Conservation (phyloP, 202 grass and related monocot species). For the Schoenoplectus triqueter region DNA sequence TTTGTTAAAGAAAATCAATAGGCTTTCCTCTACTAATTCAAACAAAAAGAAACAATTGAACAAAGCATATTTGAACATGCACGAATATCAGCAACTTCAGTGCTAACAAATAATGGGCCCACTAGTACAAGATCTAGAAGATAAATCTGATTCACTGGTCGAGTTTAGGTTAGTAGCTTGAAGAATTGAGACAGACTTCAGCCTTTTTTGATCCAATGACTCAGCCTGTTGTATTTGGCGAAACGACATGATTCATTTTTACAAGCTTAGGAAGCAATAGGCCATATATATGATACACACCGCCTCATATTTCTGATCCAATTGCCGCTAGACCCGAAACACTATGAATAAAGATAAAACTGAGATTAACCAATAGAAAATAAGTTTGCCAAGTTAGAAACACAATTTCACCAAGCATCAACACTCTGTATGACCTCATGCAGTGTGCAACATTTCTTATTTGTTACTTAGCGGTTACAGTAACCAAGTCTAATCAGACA, state of each 20-base stretch:
- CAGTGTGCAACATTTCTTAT: not conserved
- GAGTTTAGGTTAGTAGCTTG: not conserved
- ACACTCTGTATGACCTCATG: not conserved
- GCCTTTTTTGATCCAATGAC: not conserved
- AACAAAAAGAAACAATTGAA: not conserved
- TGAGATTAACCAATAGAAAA: not conserved
- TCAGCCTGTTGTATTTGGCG: not conserved
- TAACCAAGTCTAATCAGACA: conserved; percentile 4
- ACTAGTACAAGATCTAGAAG: not conserved
- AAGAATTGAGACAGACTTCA: conserved; percentile 2
- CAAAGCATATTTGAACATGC: not conserved
- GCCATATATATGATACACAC: not conserved
- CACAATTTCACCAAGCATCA: not conserved
- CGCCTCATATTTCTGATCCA: not conserved
- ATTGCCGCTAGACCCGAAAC: not conserved
- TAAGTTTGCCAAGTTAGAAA: not conserved
- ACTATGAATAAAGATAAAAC: not conserved
- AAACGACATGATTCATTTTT: not conserved
- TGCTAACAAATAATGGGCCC: not conserved
- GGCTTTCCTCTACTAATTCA: not conserved
- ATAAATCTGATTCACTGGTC: not conserved
- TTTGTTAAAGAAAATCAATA: not conserved
- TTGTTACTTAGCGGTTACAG: not conserved
- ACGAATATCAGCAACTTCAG: too few species aligned
- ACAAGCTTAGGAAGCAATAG: not conserved